Percentiles rank a stretch among this genome's conserved stretches.
phyloP scores from a whole-genome alignment of 2,329 filamentous ascomycete genomes.

The Rosellinia necatrix region DNA sequence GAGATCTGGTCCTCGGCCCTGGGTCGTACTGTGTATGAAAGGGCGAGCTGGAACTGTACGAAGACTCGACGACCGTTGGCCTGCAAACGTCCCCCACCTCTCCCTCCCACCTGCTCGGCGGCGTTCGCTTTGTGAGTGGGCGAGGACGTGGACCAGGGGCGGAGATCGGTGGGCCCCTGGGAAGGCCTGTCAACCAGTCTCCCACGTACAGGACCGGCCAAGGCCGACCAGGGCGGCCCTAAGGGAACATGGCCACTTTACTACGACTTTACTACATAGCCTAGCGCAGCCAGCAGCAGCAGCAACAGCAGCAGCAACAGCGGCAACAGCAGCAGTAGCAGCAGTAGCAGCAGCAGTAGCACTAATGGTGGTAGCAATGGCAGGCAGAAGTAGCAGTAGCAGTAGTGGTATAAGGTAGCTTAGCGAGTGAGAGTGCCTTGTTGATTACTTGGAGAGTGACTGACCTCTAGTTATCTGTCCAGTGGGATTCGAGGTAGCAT shows the following conservation, averaged over 20 bases:
- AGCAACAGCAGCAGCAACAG: too few species aligned
- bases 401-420: too few species aligned
- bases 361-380: too few species aligned
- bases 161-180: constrained; percentile 19
- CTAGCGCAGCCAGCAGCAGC: too few species aligned
- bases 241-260: constrained; percentile 8
- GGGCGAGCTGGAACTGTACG: constrained; percentile 24
- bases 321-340: too few species aligned
- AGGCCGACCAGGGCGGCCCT: constrained; percentile 5
- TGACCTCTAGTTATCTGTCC: too few species aligned
- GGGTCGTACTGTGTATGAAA: constrained; percentile 26
- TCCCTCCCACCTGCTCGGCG: constrained; percentile 21
- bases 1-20: constrained; percentile 30
- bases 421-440: too few species aligned
- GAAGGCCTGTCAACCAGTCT: constrained; percentile 25
- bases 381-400: too few species aligned
- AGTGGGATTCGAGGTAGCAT: constrained; percentile 2
- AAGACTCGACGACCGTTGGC: constrained; percentile 22
- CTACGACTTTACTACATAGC: too few species aligned
- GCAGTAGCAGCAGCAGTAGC: too few species aligned
- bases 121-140: constrained; percentile 22
- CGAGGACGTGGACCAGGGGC: constrained; percentile 12
- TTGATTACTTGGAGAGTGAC: too few species aligned
- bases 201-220: constrained; percentile 17
- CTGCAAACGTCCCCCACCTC: constrained; percentile 6